Evolutionary conservation across 2,329 filamentous ascomycete species (phyloP).

Genomic region (Pyrenochaeta sp.): DNA sequence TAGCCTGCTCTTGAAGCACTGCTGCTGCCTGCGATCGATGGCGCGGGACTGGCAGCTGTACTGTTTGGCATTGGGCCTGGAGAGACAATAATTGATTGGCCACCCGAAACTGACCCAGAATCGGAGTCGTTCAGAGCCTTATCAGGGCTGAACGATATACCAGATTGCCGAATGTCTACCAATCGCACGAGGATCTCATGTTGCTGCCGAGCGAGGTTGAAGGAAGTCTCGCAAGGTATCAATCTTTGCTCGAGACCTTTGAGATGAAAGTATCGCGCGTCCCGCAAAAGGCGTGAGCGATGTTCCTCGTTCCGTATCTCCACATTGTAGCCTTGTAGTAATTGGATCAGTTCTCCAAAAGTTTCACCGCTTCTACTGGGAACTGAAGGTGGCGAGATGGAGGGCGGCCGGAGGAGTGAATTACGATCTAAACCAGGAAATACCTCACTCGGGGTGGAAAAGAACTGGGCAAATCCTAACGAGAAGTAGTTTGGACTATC

Average conservation of each 20-base stretch:
- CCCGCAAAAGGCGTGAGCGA: conserved; percentile 77
- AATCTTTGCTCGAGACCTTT: conserved; percentile 89
- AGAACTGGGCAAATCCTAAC: conserved; percentile 87
- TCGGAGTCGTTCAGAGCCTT: conserved; percentile 26
- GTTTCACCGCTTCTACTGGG: conserved; percentile 82
- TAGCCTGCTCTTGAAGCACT: conserved; percentile 54
- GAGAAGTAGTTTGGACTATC: conserved; percentile 97
- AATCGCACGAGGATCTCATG: conserved; percentile 81
- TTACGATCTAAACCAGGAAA: conserved; percentile 86
- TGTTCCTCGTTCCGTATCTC: conserved; percentile 79
- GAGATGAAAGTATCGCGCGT: conserved; percentile 92
- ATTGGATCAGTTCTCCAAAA: conserved; percentile 81
- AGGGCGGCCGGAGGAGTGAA: conserved; percentile 82
- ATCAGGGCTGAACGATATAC: conserved; percentile 71
- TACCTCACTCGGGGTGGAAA: conserved; percentile 77
- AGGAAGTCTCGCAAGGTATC: conserved; percentile 77
- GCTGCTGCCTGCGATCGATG: conserved; percentile 17
- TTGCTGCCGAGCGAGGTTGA: conserved; percentile 72
- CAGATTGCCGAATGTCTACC: conserved; percentile 88
- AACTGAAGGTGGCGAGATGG: conserved; percentile 82
- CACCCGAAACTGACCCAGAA: conserved; percentile 25
- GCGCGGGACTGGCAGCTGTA: conserved; percentile 29
- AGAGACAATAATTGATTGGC: conserved; percentile 24
- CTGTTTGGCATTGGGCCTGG: conserved; percentile 37
- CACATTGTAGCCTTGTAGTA: conserved; percentile 84